phyloP scores from a whole-genome alignment of 768 basidiomycete species.

The Rhodotorula diobovata region DNA sequence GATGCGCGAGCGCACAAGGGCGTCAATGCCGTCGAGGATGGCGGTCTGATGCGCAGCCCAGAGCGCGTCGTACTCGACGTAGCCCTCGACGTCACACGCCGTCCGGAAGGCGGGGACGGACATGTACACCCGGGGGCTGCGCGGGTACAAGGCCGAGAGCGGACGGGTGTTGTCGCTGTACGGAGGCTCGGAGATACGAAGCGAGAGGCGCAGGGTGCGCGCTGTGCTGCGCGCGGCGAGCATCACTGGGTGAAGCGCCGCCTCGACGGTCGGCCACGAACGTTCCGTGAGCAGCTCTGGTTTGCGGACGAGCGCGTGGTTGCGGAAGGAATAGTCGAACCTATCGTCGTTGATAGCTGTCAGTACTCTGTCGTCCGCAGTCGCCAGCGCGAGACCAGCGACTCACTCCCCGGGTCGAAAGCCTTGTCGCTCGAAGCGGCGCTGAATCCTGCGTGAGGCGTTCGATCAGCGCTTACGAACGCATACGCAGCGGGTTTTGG shows the following conservation, averaged over 20 bases:
- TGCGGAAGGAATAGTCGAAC: neutral
- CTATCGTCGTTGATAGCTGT: neutral
- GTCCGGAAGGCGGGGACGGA: neutral
- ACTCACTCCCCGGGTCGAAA: no score
- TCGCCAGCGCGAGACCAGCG: no score
- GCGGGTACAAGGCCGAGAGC: neutral
- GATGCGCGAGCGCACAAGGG: neutral
- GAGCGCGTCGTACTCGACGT: neutral
- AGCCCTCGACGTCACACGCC: neutral
- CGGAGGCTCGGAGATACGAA: rapidly evolving
- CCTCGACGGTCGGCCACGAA: neutral
- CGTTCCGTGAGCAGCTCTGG: neutral
- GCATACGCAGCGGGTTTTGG: no score
- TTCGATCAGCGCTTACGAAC: no score
- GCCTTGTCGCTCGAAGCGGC: no score
- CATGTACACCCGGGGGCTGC: no score
- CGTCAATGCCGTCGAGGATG: neutral
- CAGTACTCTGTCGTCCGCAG: no score
- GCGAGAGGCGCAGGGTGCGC: no score
- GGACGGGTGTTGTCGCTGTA: neutral
- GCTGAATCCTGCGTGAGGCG: no score
- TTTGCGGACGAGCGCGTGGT: neutral
- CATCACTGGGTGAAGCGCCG: neutral
- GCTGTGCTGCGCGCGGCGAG: neutral
- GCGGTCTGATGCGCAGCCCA: neutral